These are phyloP conservation scores for Calocera cornea DNA, from an alignment of 768 basidiomycete species.

Conservation along the genomic window DNA sequence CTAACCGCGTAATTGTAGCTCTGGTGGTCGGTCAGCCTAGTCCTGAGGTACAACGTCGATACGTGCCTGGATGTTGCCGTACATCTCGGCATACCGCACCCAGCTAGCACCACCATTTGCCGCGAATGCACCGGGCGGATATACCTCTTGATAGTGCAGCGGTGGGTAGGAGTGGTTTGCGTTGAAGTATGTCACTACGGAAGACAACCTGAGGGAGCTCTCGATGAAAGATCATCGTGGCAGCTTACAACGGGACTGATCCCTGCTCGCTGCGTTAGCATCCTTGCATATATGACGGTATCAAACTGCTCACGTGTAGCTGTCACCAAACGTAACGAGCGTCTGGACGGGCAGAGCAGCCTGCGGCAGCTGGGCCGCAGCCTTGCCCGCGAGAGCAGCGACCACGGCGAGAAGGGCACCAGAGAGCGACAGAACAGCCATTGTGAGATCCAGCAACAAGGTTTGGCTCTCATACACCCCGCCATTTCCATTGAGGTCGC, in stretches of 20 bases:
- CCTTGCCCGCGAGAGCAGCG: not conserved
- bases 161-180: not conserved
- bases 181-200: not conserved
- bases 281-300: not conserved
- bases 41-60: not conserved
- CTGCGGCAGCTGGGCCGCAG: not conserved
- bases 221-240: too few relatives aligned
- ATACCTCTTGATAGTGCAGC: not conserved
- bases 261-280: not conserved
- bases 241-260: not conserved
- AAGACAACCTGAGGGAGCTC: not conserved
- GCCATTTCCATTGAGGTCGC: too few relatives aligned
- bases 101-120: constrained; percentile 2
- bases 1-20: constrained; percentile 5
- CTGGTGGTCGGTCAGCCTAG: not conserved
- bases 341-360: not conserved
- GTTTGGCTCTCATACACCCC: not conserved
- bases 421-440: not conserved
- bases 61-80: not conserved
- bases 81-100: constrained; percentile 4
- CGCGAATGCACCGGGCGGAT: not conserved
- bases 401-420: not conserved
- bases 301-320: not conserved
- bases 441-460: not conserved
- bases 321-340: constrained; percentile 2